Base-by-base conservation (phyloP, 2,329 filamentous ascomycete species). In the Alternaria sp. region DNA sequence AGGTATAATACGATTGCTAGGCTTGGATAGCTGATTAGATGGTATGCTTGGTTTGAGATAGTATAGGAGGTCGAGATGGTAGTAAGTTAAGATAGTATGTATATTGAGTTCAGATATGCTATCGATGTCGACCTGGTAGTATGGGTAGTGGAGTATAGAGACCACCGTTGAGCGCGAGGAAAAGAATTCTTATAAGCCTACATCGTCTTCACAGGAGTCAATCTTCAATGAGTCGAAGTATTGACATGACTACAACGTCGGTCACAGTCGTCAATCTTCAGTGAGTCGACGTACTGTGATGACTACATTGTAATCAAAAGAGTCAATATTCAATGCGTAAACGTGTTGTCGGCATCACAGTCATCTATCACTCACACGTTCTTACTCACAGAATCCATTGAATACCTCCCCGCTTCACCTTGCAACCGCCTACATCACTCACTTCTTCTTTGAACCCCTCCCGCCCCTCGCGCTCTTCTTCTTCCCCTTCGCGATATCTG, bases 371-470 rank as follows among this genome's bases (percentile, higher is more conserved):
- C 32, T 17, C 36, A 40, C n/a, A 40, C 15, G 36, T 11, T 40
- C 3, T 17, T 11, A 11, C 36, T 40, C 36, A 40, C 19, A 36
- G 3, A n/a, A 52, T 25, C 11, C 19, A 4, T n/a, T 21, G 13
- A 25, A 13, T 21, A 25, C n/a, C 30, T 44, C 32, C 32, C 26
- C 23, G 2, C 10, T 3, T 43, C n/a, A 21, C 21, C 6, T 0
- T n/a, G 4, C 19, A 8, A 25, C 12, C 28, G n/a, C 50, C 19
- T 40, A 40, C 9, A 17, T 40, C 36, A 40, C 36, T n/a, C 15
- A 69, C 58, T 71, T 70, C 67, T 73, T 76, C 70, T 78, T 77
- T 26, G 65, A 72, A 6, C 76, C 75, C 55, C 75, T 66, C n/a
- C 76, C 76, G 17, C 73, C 72, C 30, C 76, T 69, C 36, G 62